Conservation (phyloP, 139 green algal species). For the Trebouxia sp. region DNA sequence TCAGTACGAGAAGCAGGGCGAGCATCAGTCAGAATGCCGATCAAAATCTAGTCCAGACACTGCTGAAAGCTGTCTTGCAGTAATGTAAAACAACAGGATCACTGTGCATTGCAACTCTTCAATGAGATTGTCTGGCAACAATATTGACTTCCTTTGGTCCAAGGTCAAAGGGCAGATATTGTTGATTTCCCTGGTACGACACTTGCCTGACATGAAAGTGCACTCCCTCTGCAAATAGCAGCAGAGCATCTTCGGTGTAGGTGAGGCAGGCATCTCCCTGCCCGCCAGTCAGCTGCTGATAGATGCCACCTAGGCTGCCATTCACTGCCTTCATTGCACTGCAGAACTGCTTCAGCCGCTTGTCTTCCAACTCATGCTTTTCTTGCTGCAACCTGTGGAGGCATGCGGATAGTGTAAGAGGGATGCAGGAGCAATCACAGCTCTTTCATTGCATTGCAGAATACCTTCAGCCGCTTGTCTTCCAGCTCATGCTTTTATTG, state of each 20-base stretch:
- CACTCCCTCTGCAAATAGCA: constrained; percentile 66
- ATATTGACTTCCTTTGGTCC: neutral
- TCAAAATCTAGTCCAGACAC: neutral
- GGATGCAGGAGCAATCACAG: neutral
- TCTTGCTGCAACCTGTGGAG: constrained; percentile 16
- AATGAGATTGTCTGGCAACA: neutral
- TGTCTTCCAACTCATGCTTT: constrained; percentile 42
- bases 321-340: constrained; percentile 35
- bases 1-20: too few relatives aligned
- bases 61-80: neutral
- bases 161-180: neutral
- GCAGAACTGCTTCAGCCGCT: constrained; percentile 49
- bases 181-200: neutral
- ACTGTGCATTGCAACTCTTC: neutral
- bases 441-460: constrained; percentile 37
- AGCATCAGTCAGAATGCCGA: too few relatives aligned
- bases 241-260: constrained; percentile 53
- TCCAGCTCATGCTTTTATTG: constrained; percentile 40
- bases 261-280: constrained; percentile 56
- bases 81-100: neutral
- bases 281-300: constrained; percentile 45
- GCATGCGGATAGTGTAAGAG: too few relatives aligned
- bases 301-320: constrained; percentile 35
- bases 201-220: constrained; percentile 61
- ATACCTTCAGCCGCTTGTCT: constrained; percentile 43